These are phyloP conservation scores for Phytopythium mirpurense DNA, from an alignment of 352 stramenopile species.

Conservation along the genomic window DNA sequence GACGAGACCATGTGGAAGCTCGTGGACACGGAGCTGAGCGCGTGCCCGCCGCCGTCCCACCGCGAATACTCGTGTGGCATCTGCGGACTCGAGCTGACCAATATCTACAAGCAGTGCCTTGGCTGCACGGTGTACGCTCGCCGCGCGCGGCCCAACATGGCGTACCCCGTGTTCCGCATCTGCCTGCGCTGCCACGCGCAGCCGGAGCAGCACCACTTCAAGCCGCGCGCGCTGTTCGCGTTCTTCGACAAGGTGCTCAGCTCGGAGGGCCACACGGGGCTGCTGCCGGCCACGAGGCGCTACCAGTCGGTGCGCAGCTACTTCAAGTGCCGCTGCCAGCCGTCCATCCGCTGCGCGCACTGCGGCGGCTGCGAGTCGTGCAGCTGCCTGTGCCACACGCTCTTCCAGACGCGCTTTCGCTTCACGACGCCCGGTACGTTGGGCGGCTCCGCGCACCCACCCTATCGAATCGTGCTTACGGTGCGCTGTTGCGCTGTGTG, in stretches of 20 bases:
- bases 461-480: no score
- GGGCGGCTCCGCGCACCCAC: not conserved
- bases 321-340: slow-evolving; percentile 68
- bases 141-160: slow-evolving; percentile 51
- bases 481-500: no score
- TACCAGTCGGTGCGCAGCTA: slow-evolving; percentile 64
- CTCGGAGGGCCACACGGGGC: slow-evolving; percentile 68
- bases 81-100: slow-evolving; percentile 71
- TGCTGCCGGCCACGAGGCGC: slow-evolving; percentile 49
- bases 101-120: slow-evolving; percentile 84
- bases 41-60: slow-evolving; percentile 20
- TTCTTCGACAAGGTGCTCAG: slow-evolving; percentile 69
- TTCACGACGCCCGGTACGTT: slow-evolving; percentile 62
- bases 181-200: slow-evolving; percentile 70
- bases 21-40: slow-evolving; percentile 50
- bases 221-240: slow-evolving; percentile 45
- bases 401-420: slow-evolving; percentile 85
- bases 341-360: slow-evolving; percentile 50
- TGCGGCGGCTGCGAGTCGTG: slow-evolving; percentile 80
- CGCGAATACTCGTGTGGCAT: slow-evolving; percentile 60
- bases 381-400: slow-evolving; percentile 77
- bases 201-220: slow-evolving; percentile 70
- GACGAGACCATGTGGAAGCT: slow-evolving; percentile 68
- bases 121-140: slow-evolving; percentile 67
- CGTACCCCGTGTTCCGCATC: slow-evolving; percentile 60